Percentiles rank a stretch among this genome's conserved stretches.
Evolutionary conservation across 2,329 filamentous ascomycete species (phyloP).

Genomic region (Diplodia sapinea): DNA sequence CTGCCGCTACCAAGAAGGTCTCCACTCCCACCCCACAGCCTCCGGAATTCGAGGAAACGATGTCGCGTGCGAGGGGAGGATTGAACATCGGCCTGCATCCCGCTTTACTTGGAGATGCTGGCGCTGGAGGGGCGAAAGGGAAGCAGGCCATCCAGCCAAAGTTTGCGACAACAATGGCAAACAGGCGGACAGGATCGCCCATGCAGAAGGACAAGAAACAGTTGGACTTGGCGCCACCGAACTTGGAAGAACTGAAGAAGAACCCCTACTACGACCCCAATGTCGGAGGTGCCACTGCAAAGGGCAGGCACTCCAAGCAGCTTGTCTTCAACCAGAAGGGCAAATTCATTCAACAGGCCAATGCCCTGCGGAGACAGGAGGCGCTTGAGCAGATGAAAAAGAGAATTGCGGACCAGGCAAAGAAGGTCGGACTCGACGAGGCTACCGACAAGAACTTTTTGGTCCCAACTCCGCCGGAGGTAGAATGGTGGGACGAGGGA

Average conservation of each 20-base stretch:
- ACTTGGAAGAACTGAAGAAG: slow-evolving; percentile 63
- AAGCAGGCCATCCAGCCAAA: slow-evolving; percentile 56
- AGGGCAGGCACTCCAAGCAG: slow-evolving; percentile 72
- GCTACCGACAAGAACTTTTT: slow-evolving; percentile 90
- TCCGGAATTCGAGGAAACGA: slow-evolving; percentile 55
- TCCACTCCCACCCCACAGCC: slow-evolving; percentile 48
- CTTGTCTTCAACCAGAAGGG: slow-evolving; percentile 93
- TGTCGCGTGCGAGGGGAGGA: slow-evolving; percentile 65
- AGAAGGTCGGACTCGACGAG: slow-evolving; percentile 93
- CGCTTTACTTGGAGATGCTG: slow-evolving; percentile 61
- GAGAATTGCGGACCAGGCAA: slow-evolving; percentile 82
- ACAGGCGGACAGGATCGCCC: slow-evolving; percentile 57
- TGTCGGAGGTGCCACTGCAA: slow-evolving; percentile 62
- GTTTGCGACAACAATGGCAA: slow-evolving; percentile 62
- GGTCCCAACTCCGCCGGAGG: slow-evolving; percentile 79
- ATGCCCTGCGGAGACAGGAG: slow-evolving; percentile 83
- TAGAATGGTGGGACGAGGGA: slow-evolving; percentile 77
- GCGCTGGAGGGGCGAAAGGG: slow-evolving; percentile 50
- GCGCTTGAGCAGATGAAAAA: slow-evolving; percentile 94
- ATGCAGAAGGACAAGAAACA: slow-evolving; percentile 55
- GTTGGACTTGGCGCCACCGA: slow-evolving; percentile 64
- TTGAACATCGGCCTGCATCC: slow-evolving; percentile 79
- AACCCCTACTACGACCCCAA: slow-evolving; percentile 86
- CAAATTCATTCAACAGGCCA: slow-evolving; percentile 95
- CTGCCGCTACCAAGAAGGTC: slow-evolving; percentile 44